Evolutionary conservation across 805 yeast species (phyloP).

Genomic region (Lipomyces orientalis): DNA sequence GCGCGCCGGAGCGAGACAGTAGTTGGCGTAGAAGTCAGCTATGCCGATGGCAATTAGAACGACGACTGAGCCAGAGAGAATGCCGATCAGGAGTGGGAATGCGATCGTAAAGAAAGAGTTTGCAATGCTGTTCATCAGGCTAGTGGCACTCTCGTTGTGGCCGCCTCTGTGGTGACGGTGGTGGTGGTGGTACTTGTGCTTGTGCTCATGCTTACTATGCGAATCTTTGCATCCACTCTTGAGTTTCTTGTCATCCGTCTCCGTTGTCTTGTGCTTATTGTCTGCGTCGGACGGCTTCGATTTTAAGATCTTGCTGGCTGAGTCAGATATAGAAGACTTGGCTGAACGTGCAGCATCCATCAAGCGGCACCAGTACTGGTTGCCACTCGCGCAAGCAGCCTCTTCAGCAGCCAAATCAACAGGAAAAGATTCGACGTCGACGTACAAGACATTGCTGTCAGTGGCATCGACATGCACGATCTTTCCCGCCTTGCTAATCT

Average conservation of each 20-base stretch:
- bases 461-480: background rate
- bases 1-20: background rate
- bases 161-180: background rate
- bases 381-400: conserved; percentile 9
- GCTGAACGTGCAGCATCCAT: conserved; percentile 5
- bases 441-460: background rate
- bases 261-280: background rate
- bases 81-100: conserved; percentile 31
- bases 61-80: conserved; percentile 29
- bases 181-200: background rate
- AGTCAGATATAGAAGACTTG: conserved; percentile 1
- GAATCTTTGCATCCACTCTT: background rate
- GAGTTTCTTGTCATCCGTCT: background rate
- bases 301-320: background rate
- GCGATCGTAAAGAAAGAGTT: conserved; percentile 25
- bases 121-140: conserved; percentile 17
- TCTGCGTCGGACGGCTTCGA: background rate
- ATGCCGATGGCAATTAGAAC: conserved; percentile 26
- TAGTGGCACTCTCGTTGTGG: conserved; percentile 29
- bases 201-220: background rate
- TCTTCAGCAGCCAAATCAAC: background rate
- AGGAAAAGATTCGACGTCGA: background rate
- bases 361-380: conserved; percentile 13
- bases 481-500: background rate
- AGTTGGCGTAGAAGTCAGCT: conserved; percentile 16